Base-by-base conservation (phyloP, 1,284 basidiomycete genomes). In the Cerioporus squamosus region DNA sequence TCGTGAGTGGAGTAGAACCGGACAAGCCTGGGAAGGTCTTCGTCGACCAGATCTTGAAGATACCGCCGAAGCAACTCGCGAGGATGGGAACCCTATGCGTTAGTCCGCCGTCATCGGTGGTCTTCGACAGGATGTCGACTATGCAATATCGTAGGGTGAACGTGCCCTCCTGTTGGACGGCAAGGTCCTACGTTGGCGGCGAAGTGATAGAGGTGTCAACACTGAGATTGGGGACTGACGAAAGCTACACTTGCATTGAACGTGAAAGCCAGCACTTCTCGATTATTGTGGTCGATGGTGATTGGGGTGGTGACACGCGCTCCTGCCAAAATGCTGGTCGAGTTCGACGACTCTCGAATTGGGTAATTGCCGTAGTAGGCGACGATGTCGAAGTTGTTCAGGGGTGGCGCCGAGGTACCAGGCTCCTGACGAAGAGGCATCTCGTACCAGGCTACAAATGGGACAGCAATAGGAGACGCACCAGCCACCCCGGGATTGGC, bases 21-120 rank as follows among this genome's bases (percentile, higher is more conserved):
- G 79, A 81, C 15, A 92, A 71, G 1, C 90, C 89, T 0, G 90
- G 90, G 68, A 92, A 92, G 68, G 90, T 87, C 66, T 92, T 92
- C 0, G 90, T 91, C 22, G 89, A 90, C 67, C 89, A 92, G 0
- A 92, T 82, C 20, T 81, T 81, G 70, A 92, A 92, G 1, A 76
- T 61, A 0, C 85, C 85, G 8, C 90, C 89, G 53, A 83, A 88
- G 66, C 85, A 87, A 70, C 91, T 87, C 1, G 88, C 87, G 64
- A 89, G 83, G 18, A 91, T 79, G 6, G 80, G 79, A 20, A 20
- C 20, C 8, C 39, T 15, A 8, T 20, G 17, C 17, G 49, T 18
- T 0, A 80, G 72, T 47, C 78, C 75, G 4, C 61, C 61, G 9
- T 68, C 62, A 6, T 64, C 66, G 15, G 60, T 60, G 2, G 62